Percentiles rank a stretch among this genome's conserved stretches.
Evolutionary conservation across 108 stramenopile species (phyloP).

Genomic region (Nitzschia palea): DNA sequence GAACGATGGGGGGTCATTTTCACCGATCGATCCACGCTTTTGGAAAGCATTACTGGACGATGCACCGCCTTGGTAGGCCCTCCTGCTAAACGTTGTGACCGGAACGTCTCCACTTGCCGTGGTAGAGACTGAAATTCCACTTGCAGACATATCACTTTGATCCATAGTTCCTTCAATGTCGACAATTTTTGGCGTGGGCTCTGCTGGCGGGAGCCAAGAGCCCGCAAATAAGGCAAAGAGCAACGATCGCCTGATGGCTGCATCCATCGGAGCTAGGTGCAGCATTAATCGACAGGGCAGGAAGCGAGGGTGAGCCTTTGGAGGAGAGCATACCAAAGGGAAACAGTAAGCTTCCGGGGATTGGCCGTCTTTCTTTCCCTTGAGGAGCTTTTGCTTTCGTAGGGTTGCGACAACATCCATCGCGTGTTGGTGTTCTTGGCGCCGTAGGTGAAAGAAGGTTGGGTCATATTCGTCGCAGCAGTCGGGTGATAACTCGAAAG

Average conservation of each 20-base stretch:
- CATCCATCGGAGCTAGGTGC: constrained; percentile 78
- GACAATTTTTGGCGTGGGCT: constrained; percentile 41
- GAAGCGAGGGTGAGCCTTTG: constrained; percentile 84
- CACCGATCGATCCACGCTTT: constrained; percentile 11
- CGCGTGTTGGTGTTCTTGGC: constrained; percentile 92
- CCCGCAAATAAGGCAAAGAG: constrained; percentile 82
- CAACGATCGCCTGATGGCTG: constrained; percentile 83
- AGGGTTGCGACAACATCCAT: constrained; percentile 86
- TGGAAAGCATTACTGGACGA: constrained; percentile 18
- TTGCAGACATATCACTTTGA: constrained; percentile 32
- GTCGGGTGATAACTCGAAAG: constrained; percentile 77
- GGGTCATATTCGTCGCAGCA: constrained; percentile 91
- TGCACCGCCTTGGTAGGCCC: constrained; percentile 17
- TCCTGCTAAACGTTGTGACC: constrained; percentile 35
- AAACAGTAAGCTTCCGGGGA: constrained; percentile 46
- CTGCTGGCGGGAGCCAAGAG: constrained; percentile 81
- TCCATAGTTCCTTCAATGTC: constrained; percentile 24
- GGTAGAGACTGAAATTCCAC: constrained; percentile 8
- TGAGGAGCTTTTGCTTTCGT: constrained; percentile 63
- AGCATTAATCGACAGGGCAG: constrained; percentile 76
- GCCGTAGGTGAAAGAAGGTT: constrained; percentile 82
- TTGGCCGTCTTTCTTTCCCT: constrained; percentile 18
- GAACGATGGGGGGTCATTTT: constrained; percentile 45
- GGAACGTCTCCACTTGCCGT: constrained; percentile 32
- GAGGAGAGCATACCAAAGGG: constrained; percentile 79